Evolutionary conservation across 345 rosid species (phyloP).

Genomic region (Excoecaria cochinchinensis): DNA sequence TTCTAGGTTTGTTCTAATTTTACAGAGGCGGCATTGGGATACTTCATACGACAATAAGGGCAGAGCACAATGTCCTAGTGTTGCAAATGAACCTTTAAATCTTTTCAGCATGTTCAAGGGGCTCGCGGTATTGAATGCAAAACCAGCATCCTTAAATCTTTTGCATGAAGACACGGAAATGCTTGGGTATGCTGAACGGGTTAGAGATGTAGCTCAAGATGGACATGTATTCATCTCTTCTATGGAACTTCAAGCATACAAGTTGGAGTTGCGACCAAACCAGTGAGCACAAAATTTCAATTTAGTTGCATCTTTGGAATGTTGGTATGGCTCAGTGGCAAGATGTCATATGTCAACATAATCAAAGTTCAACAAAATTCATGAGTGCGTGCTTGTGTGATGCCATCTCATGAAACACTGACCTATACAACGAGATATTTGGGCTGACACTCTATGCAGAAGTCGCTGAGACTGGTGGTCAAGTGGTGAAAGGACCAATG

Average conservation of each 20-base stretch:
- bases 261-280: slow-evolving; percentile 66
- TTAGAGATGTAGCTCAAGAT: slow-evolving; percentile 51
- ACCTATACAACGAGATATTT: not conserved
- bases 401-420: slow-evolving; percentile 6
- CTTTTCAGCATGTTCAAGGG: slow-evolving; percentile 72
- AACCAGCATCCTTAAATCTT: slow-evolving; percentile 84
- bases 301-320: not conserved
- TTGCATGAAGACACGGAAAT: slow-evolving; percentile 72
- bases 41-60: slow-evolving; percentile 64
- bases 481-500: not conserved
- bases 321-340: not conserved
- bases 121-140: slow-evolving; percentile 54
- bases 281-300: slow-evolving; percentile 21
- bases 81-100: slow-evolving; percentile 66
- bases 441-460: not conserved
- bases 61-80: slow-evolving; percentile 52
- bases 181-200: slow-evolving; percentile 71
- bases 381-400: not conserved
- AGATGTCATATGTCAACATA: not conserved
- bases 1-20: slow-evolving; percentile 59
- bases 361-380: not conserved
- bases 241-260: slow-evolving; percentile 96
- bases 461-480: not conserved
- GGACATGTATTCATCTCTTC: slow-evolving; percentile 68
- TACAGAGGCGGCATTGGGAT: slow-evolving; percentile 82